phyloP scores from a whole-genome alignment of 345 rosid genomes.

The Salix udensis region DNA sequence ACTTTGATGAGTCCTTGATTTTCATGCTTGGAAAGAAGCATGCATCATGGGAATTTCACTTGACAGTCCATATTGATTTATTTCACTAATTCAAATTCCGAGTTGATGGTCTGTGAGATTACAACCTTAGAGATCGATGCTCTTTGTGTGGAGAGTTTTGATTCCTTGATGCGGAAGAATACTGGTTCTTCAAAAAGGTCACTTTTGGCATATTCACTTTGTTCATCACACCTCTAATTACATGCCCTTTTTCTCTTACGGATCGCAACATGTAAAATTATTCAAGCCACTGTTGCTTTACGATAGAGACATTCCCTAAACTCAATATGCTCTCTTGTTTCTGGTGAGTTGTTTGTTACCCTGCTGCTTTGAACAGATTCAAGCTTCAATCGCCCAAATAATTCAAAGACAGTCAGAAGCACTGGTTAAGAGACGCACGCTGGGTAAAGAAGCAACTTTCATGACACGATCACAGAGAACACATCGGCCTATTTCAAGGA shows the following conservation, averaged over 20 bases:
- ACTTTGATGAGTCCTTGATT: neutral
- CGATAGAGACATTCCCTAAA: neutral
- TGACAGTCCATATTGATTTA: neutral
- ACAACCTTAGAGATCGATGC: neutral
- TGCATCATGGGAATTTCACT: neutral
- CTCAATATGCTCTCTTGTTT: neutral
- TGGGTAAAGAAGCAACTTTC: constrained; percentile 50
- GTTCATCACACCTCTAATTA: neutral
- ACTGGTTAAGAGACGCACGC: constrained; percentile 52
- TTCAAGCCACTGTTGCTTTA: neutral
- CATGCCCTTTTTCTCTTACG: neutral
- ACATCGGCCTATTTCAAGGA: constrained; percentile 45
- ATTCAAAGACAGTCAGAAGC: constrained; percentile 78
- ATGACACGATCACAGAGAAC: constrained; percentile 50
- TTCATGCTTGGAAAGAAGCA: neutral
- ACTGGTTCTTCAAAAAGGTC: neutral
- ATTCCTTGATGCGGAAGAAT: neutral
- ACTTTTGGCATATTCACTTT: neutral
- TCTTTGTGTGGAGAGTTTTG: neutral
- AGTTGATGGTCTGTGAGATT: neutral
- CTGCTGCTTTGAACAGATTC: constrained; percentile 55
- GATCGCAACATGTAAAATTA: neutral
- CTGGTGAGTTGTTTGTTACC: neutral
- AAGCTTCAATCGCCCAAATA: constrained; percentile 86
- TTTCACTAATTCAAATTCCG: constrained; percentile 4